These are phyloP conservation scores for Vitis cinerea DNA, from an alignment of 164 flowering plant genomes.

Conservation along the genomic window DNA sequence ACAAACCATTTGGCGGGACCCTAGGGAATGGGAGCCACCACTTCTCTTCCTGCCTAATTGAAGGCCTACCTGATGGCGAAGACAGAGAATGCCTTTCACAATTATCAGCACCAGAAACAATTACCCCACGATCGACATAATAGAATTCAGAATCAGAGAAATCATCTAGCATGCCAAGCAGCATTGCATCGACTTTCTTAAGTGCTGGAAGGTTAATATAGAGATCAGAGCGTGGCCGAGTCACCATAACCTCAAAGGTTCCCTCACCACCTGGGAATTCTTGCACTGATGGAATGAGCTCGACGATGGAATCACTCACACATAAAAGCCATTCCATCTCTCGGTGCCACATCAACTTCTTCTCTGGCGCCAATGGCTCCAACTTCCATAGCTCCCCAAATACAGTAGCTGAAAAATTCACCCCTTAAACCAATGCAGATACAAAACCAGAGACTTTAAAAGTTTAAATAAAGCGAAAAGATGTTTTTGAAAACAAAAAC, in stretches of 20 bases:
- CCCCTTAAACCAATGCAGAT: too few relatives aligned
- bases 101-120: slow-evolving; percentile 34
- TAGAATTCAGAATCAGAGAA: slow-evolving; percentile 55
- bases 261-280: slow-evolving; percentile 65
- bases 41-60: slow-evolving; percentile 65
- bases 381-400: slow-evolving; percentile 85
- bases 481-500: background rate
- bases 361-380: slow-evolving; percentile 66
- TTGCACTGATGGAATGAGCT: slow-evolving; percentile 66
- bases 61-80: slow-evolving; percentile 36
- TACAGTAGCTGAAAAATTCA: slow-evolving; percentile 50
- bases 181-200: slow-evolving; percentile 76
- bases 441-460: background rate
- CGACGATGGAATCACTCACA: slow-evolving; percentile 75
- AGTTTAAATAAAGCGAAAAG: background rate
- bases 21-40: slow-evolving; percentile 87
- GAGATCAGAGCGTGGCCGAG: slow-evolving; percentile 68
- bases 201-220: slow-evolving; percentile 74
- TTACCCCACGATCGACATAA: slow-evolving; percentile 62
- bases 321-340: slow-evolving; percentile 88
- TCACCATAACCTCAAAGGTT: slow-evolving; percentile 72
- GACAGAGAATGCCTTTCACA: slow-evolving; percentile 22
- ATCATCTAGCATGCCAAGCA: slow-evolving; percentile 63
- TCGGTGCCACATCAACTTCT: slow-evolving; percentile 67
- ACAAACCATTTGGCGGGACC: slow-evolving; percentile 65